Conservation (phyloP, 2,329 filamentous ascomycete genomes). For the Trichoderma sp. region DNA sequence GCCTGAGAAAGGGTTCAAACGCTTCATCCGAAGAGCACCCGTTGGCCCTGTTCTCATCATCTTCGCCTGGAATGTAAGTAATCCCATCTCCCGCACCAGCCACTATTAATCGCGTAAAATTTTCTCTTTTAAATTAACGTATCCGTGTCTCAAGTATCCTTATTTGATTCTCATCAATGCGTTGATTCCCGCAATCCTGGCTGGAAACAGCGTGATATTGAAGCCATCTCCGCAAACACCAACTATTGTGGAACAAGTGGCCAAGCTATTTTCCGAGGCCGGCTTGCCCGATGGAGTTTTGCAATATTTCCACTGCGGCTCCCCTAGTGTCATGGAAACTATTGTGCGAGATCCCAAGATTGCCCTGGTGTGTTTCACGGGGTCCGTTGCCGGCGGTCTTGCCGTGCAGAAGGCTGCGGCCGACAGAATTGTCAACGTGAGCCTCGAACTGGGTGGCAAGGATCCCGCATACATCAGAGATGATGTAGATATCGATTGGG, state of each 20-base stretch:
- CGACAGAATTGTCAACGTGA: conserved; percentile 81
- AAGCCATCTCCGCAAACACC: conserved; percentile 96
- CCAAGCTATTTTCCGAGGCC: conserved; percentile 74
- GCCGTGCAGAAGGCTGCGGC: conserved; percentile 83
- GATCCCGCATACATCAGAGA: conserved; percentile 86
- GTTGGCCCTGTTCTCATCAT: conserved; percentile 86
- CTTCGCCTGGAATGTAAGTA: conserved; percentile 91
- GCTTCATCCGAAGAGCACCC: conserved; percentile 85
- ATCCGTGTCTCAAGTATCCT: conserved; percentile 66
- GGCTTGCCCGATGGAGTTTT: conserved; percentile 82
- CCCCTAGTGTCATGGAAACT: conserved; percentile 72
- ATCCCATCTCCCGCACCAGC: background rate
- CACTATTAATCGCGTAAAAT: background rate
- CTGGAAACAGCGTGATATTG: conserved; percentile 87
- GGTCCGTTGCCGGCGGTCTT: conserved; percentile 84
- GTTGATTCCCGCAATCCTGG: conserved; percentile 84
- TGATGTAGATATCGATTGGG: conserved; percentile 89
- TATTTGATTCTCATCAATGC: conserved; percentile 94
- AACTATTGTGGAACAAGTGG: conserved; percentile 82
- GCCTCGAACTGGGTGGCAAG: conserved; percentile 91
- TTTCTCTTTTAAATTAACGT: background rate
- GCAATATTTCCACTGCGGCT: conserved; percentile 90
- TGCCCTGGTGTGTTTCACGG: conserved; percentile 86
- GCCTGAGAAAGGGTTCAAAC: conserved; percentile 81
- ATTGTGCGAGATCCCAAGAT: conserved; percentile 77